Evolutionary conservation across 148 eudicot genomes (phyloP), one percentile per base, ranked within the genome.

Genomic region (Mesembryanthemum crystallinum): DNA sequence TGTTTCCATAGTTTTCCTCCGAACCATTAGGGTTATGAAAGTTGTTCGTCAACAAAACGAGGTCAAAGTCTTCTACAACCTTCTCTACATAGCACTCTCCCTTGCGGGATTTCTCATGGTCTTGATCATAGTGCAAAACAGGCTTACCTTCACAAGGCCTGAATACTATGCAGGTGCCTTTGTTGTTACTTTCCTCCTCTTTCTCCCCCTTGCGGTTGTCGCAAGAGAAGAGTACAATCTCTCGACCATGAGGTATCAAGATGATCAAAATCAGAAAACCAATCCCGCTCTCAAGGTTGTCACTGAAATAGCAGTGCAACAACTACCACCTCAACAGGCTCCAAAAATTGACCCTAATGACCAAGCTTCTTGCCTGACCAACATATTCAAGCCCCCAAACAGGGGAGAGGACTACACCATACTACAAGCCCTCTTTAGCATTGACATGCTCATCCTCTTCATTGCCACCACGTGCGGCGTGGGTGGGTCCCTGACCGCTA

Each of bases 371-470:
- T 60, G 64, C 30, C 30, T 60, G 21, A 60, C 30, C 29, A 62
- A 62, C 18, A 62, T 62, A 0, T 62, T 62, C 35, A 28, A 28
- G 1, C 65, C 65, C 7, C 65, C 65, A 29, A 62, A 62, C 7
- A 62, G 65, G 21, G 65, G 65, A 21, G 65, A 62, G 8, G 65
- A 62, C 21, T 62, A 62, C 65, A 62, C 65, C 17, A 62, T 62
- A 2, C 65, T 28, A 9, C 65, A 62, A 28, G 65, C 65, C 17
- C 65, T 62, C 20, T 62, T 62, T 23, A 62, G 65, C 65, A 62
- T 62, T 62, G 65, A 62, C 65, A 62, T 62, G 65, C 13, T 27
- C 6, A 62, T 27, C 35, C 18, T 62, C 18, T 62, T 62, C 21
- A 29, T 62, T 10, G 65, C 65, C 18, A 62, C 65, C 9, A 62